Evolutionary conservation across 2,329 filamentous ascomycete species (phyloP), one percentile per base, ranked within the genome.

Genomic region (Ceratocystis eucalypticola): DNA sequence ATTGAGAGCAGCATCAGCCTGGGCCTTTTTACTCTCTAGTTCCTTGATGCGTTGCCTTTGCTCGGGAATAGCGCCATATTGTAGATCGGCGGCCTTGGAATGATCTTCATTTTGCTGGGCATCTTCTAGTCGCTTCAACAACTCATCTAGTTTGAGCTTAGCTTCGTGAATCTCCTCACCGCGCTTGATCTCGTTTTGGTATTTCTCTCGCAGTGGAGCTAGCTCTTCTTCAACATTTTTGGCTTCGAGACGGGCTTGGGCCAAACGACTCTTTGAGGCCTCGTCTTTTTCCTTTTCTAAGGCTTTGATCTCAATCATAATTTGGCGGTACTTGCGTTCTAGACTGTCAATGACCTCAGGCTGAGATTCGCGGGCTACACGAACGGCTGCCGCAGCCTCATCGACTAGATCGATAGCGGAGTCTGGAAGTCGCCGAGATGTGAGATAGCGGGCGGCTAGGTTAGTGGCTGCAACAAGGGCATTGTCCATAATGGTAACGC

Each of bases 221-320:
- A 99, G 79, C 74, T 99, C 93, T 78, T 99, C 94, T 72, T 93
- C 87, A 46, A 96, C 89, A 72, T 99, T 96, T 71, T 91, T 89
- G 28, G 92, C 92, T 74, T 97, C 94, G 71, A 91, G 88, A 73
- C 88, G 91, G 65, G 94, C 94, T 71, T 88, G 84, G 65, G 84
- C 83, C 55, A 99, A 83, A 71, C 94, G 90, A 62, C 85, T 78
- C 75, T 92, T 89, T 25, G 94, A 96, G 3, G 91, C 91, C 2
- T 96, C 90, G 71, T 99, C 94, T 75, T 96, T 93, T 75, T 99
- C 94, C 72, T 93, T 89, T 70, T 91, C 87, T 62, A 99, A 80
- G 45, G 94, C 94, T 73, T 96, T 93, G 67, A 99, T 99, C 76
- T 99, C 94, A 71, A 99, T 99, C 76, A 96, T 88, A 65, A 97